Evolutionary conservation across 768 basidiomycete genomes (phyloP).

Genomic region (Xerocomellus intermedius): DNA sequence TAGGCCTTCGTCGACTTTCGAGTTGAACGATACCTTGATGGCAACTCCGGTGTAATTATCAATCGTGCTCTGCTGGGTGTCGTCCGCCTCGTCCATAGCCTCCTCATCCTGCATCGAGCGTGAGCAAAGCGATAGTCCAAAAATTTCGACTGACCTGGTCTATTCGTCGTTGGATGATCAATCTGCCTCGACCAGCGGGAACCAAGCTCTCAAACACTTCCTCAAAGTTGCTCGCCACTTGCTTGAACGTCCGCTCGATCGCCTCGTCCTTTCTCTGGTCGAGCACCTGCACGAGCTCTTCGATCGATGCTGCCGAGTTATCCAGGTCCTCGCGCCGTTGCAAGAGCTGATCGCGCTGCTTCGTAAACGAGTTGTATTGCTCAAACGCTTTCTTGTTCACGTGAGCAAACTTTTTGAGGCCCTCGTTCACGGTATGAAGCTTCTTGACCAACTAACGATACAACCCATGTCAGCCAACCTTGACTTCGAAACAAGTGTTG

Average conservation of each 20-base stretch:
- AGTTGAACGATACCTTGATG: slow-evolving; percentile 99
- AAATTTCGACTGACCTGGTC: slow-evolving; percentile 56
- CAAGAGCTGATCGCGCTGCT: slow-evolving; percentile 89
- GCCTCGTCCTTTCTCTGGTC: slow-evolving; percentile 99
- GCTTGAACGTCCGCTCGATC: slow-evolving; percentile 97
- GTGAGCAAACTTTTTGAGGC: slow-evolving; percentile 93
- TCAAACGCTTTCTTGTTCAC: slow-evolving; percentile 99
- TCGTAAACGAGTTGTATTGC: slow-evolving; percentile 97
- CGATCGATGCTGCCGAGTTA: slow-evolving; percentile 83
- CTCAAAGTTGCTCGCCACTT: slow-evolving; percentile 95
- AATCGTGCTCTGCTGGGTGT: slow-evolving; percentile 69
- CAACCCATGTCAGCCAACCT: slow-evolving; percentile 1
- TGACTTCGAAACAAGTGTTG: background rate
- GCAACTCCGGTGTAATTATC: slow-evolving; percentile 97
- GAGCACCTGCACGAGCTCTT: slow-evolving; percentile 88
- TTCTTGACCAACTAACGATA: slow-evolving; percentile 78
- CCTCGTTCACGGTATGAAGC: slow-evolving; percentile 89
- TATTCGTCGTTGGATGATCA: slow-evolving; percentile 91
- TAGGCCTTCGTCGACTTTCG: slow-evolving; percentile 94
- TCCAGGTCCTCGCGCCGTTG: slow-evolving; percentile 90
- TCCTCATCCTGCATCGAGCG: slow-evolving; percentile 52
- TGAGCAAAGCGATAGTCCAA: background rate
- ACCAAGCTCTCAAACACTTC: slow-evolving; percentile 97
- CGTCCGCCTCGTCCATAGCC: slow-evolving; percentile 68
- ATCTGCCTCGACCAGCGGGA: slow-evolving; percentile 83